A percentile compares a stretch with the other conserved stretches of the same genome.
These are phyloP conservation scores for Potentilla sterilis DNA, from an alignment of 306 rosid genomes.

Conservation along the genomic window DNA sequence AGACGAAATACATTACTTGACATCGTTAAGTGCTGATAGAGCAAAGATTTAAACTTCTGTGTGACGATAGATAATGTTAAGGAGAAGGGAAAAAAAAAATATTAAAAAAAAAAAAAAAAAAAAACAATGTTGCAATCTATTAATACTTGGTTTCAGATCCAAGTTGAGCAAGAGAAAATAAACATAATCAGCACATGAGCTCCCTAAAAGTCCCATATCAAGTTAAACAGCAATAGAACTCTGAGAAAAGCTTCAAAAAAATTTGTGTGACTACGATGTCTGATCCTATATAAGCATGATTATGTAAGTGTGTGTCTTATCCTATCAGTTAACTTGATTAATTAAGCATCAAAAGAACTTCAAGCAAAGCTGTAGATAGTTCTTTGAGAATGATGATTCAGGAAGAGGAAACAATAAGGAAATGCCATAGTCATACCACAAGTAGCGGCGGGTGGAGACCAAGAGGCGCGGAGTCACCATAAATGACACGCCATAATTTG, in stretches of 20 bases:
- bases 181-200: not conserved
- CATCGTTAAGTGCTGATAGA: not conserved
- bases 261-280: no score
- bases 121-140: no score
- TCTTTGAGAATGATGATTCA: not conserved
- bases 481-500: no score
- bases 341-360: not conserved
- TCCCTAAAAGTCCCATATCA: not conserved
- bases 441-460: no score
- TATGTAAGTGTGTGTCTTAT: not conserved
- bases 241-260: not conserved
- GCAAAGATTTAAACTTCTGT: no score
- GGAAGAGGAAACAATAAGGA: no score
- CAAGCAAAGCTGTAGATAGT: conserved; percentile 2
- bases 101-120: no score
- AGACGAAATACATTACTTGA: not conserved
- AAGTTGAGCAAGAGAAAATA: not conserved
- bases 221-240: not conserved
- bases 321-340: not conserved
- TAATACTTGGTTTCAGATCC: not conserved
- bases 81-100: not conserved
- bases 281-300: not conserved
- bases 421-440: no score
- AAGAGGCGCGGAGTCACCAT: no score
- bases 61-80: not conserved